These are phyloP conservation scores for Curvularia eragrostidis DNA, from an alignment of 2,329 filamentous ascomycete genomes.

Conservation along the genomic window DNA sequence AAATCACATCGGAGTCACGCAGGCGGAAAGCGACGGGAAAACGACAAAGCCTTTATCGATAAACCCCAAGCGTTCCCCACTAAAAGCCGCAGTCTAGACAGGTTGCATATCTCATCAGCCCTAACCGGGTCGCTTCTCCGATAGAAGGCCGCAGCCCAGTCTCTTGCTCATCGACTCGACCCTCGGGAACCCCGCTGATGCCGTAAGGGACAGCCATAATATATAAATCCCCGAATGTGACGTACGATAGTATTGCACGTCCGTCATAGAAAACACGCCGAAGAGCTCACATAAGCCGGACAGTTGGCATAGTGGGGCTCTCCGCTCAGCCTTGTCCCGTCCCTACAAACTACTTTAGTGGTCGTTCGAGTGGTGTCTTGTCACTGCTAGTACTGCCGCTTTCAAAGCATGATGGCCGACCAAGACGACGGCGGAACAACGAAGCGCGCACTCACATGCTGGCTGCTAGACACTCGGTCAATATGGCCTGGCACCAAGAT, in stretches of 20 bases:
- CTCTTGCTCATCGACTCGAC: constrained; percentile 9
- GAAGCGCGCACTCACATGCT: constrained; percentile 50
- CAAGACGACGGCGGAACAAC: constrained; percentile 15
- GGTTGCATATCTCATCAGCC: constrained; percentile 9
- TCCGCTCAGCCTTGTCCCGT: constrained; percentile 1
- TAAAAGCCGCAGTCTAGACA: constrained; percentile 9
- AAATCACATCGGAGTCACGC: constrained; percentile 12
- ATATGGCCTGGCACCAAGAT: constrained; percentile 58
- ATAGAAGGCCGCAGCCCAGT: neutral
- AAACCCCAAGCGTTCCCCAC: constrained; percentile 12
- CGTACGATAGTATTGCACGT: neutral
- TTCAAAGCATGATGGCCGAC: constrained; percentile 18
- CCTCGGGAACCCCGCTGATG: constrained; percentile 16
- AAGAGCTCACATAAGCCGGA: constrained; percentile 6
- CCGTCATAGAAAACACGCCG: neutral
- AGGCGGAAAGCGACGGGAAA: constrained; percentile 13
- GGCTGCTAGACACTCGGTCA: constrained; percentile 58
- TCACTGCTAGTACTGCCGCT: neutral
- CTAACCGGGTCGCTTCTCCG: constrained; percentile 11
- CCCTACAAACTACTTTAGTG: constrained; percentile 5
- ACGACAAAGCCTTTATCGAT: constrained; percentile 24
- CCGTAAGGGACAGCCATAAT: constrained; percentile 7
- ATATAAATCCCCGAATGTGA: constrained; percentile 7
- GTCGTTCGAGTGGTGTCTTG: neutral
- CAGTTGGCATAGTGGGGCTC: constrained; percentile 1